Evolutionary conservation across 2,329 filamentous ascomycete species (phyloP), one percentile per base, ranked within the genome.

Genomic region (Lanzia echinophila): DNA sequence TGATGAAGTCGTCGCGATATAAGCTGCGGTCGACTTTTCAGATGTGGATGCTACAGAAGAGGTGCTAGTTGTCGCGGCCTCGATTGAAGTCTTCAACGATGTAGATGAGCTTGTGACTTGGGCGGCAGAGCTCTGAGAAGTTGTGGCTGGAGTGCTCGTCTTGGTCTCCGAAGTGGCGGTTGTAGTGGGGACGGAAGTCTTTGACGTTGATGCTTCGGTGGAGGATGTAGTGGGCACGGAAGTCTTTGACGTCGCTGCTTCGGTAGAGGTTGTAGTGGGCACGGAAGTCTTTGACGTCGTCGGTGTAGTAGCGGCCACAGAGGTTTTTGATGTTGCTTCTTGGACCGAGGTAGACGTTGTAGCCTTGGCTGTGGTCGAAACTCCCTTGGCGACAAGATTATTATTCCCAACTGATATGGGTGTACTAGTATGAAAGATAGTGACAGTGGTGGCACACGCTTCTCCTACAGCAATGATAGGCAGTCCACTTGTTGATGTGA

Each of bases 401-500:
- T 43, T 33, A 34, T 15, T 10, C 38, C 33, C 15, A 42, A 47
- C 19, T 20, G 44, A n/a, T 28, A 17, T 15, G n/a, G 44, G 28
- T 47, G 34, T 48, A 28, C 24, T 28, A 28, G 4, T 28, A 34
- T 24, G 12, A 34, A 42, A 20, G 28, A 53, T 53, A 53, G 50
- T 48, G 50, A 53, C 34, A 42, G 50, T 53, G 43, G 44, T 48
- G 33, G 28, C 24, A 53, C 50, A 53, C 17, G 50, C 36, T 42
- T 48, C 50, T 48, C 36, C 41, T 33, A 44, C 50, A n/a, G 50
- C 50, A 19, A 48, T 7, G 11, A 32, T 32, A 38, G 53, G 44
- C 28, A 43, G 38, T 7, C 53, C 53, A n/a, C 33, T 46, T 45
- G 49, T 53, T 19, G 46, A 57, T 7, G 44, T 55, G 31, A 56